Evolutionary conservation across 1,284 basidiomycete species (phyloP).

Genomic region (Cutaneotrichosporon mucoides): DNA sequence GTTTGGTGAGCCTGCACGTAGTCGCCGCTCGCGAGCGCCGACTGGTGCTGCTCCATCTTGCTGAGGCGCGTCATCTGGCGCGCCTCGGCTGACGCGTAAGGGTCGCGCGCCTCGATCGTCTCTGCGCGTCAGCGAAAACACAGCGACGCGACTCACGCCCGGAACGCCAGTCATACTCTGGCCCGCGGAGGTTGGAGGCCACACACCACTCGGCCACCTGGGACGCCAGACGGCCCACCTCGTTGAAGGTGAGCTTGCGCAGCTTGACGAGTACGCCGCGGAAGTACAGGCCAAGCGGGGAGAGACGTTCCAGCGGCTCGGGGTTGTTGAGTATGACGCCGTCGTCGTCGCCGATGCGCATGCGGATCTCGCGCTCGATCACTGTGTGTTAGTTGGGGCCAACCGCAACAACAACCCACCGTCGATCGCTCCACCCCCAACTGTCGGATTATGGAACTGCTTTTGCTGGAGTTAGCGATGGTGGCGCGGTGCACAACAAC

Average conservation of each 20-base stretch:
- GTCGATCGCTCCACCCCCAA: constrained; percentile 33
- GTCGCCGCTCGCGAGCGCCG: constrained; percentile 36
- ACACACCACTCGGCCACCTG: constrained; percentile 39
- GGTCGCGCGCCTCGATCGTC: not conserved
- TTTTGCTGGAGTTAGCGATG: constrained; percentile 13
- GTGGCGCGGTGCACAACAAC: not conserved
- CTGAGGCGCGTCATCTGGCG: constrained; percentile 1
- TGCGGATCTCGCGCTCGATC: constrained; percentile 32
- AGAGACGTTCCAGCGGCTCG: constrained; percentile 30
- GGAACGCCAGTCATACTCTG: not conserved
- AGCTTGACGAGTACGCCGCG: constrained; percentile 32
- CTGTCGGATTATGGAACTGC: constrained; percentile 27
- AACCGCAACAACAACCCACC: constrained; percentile 17
- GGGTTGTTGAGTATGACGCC: constrained; percentile 22
- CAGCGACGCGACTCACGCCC: not conserved
- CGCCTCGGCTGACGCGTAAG: not conserved
- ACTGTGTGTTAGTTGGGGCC: constrained; percentile 9
- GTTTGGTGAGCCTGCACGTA: constrained; percentile 36
- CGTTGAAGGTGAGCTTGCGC: constrained; percentile 42
- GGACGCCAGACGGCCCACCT: constrained; percentile 31
- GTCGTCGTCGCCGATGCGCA: constrained; percentile 33
- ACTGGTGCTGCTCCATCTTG: constrained; percentile 25
- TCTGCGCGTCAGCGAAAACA: not conserved
- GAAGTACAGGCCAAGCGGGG: constrained; percentile 41
- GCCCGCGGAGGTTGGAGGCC: not conserved